Evolutionary conservation across 306 rosid species (phyloP).

Genomic region (Quercus parvula): DNA sequence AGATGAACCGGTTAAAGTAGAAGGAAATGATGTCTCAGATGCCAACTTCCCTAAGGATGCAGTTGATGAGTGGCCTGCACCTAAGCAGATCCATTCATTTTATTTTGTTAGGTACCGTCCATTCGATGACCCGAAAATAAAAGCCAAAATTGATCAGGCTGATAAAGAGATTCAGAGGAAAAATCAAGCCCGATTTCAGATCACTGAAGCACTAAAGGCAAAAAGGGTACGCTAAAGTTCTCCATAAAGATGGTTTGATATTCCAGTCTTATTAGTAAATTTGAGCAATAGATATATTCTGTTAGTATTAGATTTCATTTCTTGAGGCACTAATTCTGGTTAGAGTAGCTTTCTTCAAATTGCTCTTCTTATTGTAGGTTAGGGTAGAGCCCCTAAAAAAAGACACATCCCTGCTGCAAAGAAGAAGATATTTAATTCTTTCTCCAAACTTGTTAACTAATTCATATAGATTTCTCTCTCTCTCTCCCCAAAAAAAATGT

Average conservation of each 20-base stretch:
- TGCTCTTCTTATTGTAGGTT: neutral
- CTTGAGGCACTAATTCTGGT: neutral
- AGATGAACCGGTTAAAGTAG: constrained; percentile 64
- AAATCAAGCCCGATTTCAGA: constrained; percentile 66
- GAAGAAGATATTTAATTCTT: neutral
- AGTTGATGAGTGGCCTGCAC: constrained; percentile 94
- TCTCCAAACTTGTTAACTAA: neutral
- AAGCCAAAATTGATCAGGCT: constrained; percentile 61
- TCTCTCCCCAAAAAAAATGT: neutral
- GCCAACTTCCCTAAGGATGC: constrained; percentile 59
- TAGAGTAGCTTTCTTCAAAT: neutral
- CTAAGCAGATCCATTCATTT: constrained; percentile 74
- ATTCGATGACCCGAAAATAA: constrained; percentile 73
- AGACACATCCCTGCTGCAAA: neutral
- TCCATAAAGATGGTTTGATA: constrained; percentile 9
- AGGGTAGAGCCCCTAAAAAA: neutral
- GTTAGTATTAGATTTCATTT: neutral
- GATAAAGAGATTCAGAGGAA: constrained; percentile 62
- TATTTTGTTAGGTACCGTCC: constrained; percentile 64
- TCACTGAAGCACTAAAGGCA: constrained; percentile 75
- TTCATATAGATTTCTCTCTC: neutral
- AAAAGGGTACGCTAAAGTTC: constrained; percentile 71
- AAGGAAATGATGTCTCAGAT: constrained; percentile 40
- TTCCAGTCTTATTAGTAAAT: neutral
- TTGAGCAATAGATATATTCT: neutral